phyloP scores from a whole-genome alignment of 2,329 filamentous ascomycete genomes.

The Amylocarpus encephaloides region DNA sequence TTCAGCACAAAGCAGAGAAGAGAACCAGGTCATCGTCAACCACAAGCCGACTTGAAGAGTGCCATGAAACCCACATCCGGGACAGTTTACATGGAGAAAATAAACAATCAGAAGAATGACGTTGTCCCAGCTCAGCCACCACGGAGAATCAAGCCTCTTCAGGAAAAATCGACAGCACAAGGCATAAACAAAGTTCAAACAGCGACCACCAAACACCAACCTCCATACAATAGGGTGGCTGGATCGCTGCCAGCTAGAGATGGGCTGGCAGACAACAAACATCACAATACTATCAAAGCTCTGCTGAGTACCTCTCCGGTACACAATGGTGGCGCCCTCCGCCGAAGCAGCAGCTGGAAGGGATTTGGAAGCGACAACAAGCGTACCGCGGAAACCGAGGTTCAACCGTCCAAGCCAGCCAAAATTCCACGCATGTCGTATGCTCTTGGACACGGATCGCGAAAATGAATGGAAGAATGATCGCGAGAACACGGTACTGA shows the following conservation, averaged over 20 bases:
- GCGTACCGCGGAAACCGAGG: not conserved
- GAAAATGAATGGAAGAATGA: not conserved
- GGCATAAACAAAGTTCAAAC: not conserved
- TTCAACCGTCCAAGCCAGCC: not conserved
- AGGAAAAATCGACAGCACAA: not conserved
- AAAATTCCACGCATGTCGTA: not conserved
- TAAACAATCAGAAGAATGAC: not conserved
- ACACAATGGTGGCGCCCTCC: not conserved
- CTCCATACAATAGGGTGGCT: not conserved
- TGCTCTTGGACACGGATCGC: not conserved
- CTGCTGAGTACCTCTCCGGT: not conserved
- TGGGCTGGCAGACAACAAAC: not conserved
- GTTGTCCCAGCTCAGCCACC: not conserved
- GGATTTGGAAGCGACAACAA: not conserved
- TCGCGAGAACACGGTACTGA: too few species aligned
- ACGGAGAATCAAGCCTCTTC: not conserved
- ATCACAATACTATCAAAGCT: not conserved
- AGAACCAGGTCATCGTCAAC: slow-evolving; percentile 1
- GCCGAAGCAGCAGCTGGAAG: not conserved
- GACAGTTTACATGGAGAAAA: not conserved
- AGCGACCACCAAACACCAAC: not conserved
- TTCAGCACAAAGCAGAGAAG: not conserved
- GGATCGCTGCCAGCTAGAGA: not conserved
- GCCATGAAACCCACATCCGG: not conserved
- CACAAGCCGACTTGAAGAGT: not conserved